These are phyloP conservation scores for Fusarium agapanthi DNA, from an alignment of 2,329 filamentous ascomycete genomes.

Conservation along the genomic window DNA sequence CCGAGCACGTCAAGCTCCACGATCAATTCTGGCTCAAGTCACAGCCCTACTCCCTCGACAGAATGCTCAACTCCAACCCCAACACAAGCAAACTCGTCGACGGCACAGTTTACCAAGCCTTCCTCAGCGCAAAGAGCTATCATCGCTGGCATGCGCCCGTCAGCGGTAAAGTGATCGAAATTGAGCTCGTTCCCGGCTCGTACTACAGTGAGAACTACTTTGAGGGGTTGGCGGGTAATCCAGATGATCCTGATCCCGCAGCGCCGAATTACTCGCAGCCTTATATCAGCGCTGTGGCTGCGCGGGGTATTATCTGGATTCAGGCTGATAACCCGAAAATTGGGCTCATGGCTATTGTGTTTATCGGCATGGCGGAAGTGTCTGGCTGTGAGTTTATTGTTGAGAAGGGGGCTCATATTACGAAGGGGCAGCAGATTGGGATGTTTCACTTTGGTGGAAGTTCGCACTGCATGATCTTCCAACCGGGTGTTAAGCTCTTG, in stretches of 20 bases:
- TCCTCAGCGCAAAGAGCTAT: slow-evolving; percentile 69
- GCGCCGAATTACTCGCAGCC: slow-evolving; percentile 1
- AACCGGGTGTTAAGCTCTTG: not conserved
- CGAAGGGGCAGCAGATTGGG: not conserved
- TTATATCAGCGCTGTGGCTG: not conserved
- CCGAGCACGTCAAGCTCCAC: slow-evolving; percentile 56
- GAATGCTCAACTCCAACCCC: slow-evolving; percentile 65
- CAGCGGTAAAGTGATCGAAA: slow-evolving; percentile 57
- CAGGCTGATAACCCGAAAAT: not conserved
- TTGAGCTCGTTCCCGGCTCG: not conserved
- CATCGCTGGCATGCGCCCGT: slow-evolving; percentile 75
- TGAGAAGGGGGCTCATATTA: accelerated
- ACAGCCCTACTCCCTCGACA: slow-evolving; percentile 67
- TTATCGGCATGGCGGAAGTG: not conserved
- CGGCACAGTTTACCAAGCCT: slow-evolving; percentile 73
- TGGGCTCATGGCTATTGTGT: slow-evolving; percentile 5
- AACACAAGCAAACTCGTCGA: slow-evolving; percentile 61
- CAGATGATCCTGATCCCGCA: not conserved
- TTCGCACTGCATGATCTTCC: not conserved
- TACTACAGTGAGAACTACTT: slow-evolving; percentile 12
- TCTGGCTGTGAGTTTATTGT: not conserved
- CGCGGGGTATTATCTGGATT: slow-evolving; percentile 6
- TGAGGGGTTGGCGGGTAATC: not conserved
- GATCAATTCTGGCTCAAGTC: slow-evolving; percentile 73
- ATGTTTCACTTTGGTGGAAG: slow-evolving; percentile 16